Conservation (phyloP, 768 basidiomycete genomes). For the Saitozyma podzolica region DNA sequence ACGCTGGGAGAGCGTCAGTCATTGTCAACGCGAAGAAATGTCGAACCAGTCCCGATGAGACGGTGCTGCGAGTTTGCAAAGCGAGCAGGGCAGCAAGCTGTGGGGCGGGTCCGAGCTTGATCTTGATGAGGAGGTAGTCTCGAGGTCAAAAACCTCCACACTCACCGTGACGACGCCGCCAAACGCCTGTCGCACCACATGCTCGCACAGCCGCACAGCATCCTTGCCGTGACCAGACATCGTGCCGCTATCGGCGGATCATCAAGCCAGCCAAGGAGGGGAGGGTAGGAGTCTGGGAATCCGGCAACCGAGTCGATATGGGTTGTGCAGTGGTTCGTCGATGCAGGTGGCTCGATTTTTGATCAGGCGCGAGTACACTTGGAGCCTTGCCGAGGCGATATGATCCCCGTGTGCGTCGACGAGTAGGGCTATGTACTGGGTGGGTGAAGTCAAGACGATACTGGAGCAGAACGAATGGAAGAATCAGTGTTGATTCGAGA, state of each 20-base stretch:
- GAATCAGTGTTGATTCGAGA: no score
- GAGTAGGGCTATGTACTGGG: no score
- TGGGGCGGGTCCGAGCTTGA: background rate
- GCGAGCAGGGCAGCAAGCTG: background rate
- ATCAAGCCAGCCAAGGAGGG: background rate
- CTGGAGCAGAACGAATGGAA: no score
- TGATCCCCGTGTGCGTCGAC: no score
- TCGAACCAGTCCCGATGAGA: no score
- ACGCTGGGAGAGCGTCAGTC: slow-evolving; percentile 57
- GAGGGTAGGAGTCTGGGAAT: no score
- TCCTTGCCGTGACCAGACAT: slow-evolving; percentile 48
- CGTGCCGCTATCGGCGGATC: background rate
- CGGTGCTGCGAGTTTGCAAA: background rate
- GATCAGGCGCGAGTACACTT: no score
- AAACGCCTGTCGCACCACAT: slow-evolving; percentile 48
- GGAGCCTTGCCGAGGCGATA: no score
- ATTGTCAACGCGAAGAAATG: background rate
- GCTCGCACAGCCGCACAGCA: slow-evolving; percentile 48
- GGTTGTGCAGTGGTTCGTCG: no score
- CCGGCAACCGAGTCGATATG: no score
- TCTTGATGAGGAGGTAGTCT: background rate
- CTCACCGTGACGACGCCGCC: slow-evolving; percentile 48
- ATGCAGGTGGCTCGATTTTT: no score
- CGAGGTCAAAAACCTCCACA: background rate
- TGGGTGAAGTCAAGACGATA: no score